Base-by-base conservation (phyloP, 805 yeast genomes). In the Candida piceae region DNA sequence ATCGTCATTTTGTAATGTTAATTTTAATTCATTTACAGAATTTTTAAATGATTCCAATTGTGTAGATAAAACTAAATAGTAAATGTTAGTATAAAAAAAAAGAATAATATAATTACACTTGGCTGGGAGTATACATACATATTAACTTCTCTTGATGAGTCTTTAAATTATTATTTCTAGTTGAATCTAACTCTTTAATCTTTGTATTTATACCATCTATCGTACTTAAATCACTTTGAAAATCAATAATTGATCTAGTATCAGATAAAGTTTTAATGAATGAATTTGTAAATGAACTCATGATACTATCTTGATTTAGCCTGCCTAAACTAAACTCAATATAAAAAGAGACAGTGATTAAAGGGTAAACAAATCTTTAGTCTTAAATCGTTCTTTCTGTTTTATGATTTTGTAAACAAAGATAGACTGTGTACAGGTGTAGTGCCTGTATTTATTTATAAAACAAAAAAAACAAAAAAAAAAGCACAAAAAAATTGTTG, bases 191-290 rank as follows among this genome's bases (percentile, higher is more conserved):
- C 16, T 36, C 33, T 15, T 42, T 23, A 15, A 48, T 16, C 26
- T 41, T 42, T 8, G 29, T 15, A 12, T 29, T 29, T 5, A 48
- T 47, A 5, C 72, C 52, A 31, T 69, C 69, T 2, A 75, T 50
- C 2, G 71, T 65, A 19, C 60, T 60, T 26, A 75, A 46, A 42
- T 76, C 81, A 1, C 74, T 70, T 44, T 70, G 71, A 5, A 74
- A 67, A 40, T 74, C 75, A 36, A 72, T 69, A n/a, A 40, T 29
- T 1, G 50, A 33, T 10, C 44, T 19, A 7, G 49, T 40, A 10
- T 40, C 49, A 4, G 25, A 20, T 8, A 48, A 26, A 9, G 44
- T 24, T 18, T 44, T 44, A 44, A 47, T 45, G 3, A 34, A 34
- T 7, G 13, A 11, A 15, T 31, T 13, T 8, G 31, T 15, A 16